Base-by-base conservation (phyloP, 768 basidiomycete genomes). In the Neoboletus brunneissimus region DNA sequence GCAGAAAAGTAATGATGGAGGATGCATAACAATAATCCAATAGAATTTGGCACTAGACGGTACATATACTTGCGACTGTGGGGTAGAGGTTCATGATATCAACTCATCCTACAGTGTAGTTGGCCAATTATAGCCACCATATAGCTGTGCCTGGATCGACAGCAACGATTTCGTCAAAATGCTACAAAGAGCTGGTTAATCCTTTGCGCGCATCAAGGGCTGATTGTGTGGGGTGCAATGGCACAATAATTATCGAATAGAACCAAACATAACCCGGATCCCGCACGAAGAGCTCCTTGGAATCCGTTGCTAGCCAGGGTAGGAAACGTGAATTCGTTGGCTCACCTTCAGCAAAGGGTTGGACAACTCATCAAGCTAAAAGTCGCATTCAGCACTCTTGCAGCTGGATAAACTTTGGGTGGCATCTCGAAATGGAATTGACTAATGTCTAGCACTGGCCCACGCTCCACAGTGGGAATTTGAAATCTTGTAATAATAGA, bases 1-100 rank as follows among this genome's bases (percentile, higher is more conserved):
- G 91, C 60, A 95, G 9, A 32, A n/a, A 46, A 3, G n/a, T 31
- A 32, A 48, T 15, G 31, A 32, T 32, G 9, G 47, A 47, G 9
- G 29, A 29, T 29, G 27, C 27, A 5, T 27, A 27, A 27, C 7
- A 27, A n/a, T 38, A 12, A 37, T 38, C 8, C 8, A 38, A 38
- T 9, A n/a, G 37, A 18, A 10, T 9, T 38, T 0, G n/a, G 3
- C 8, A 37, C 13, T n/a, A 8, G 5, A 27, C 11, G 18, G 44
- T 11, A 11, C 23, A 44, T 16, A 5, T 29, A 13, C 9, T 45
- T 12, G 11, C 18, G 5, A 11, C 16, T 12, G 27, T n/a, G 12
- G 31, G 20, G 29, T 22, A 22, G 12, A 46, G 3, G 11, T n/a
- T 29, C 45, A 12, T 12, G 25, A 44, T 9, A 43, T 22, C 11